Conservation (phyloP, 768 basidiomycete species). For the Pleurotus salmoneostramineus region DNA sequence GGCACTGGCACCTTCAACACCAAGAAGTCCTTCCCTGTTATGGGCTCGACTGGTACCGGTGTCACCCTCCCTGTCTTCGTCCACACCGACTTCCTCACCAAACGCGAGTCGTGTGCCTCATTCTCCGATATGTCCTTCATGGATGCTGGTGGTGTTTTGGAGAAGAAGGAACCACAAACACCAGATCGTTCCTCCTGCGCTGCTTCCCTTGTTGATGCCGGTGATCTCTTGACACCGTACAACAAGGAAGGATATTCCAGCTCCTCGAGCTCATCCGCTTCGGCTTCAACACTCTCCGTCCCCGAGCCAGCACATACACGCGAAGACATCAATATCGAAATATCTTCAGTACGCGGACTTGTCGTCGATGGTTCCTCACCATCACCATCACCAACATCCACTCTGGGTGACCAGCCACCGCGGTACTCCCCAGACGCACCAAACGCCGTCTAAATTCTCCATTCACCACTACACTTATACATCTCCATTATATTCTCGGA, state of each 20-base stretch:
- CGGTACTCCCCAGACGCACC: constrained; percentile 17
- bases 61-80: constrained; percentile 40
- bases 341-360: constrained; percentile 21
- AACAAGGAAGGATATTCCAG: constrained; percentile 25
- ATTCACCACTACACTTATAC: background rate
- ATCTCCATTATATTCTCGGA: background rate
- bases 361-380: constrained; percentile 4
- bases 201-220: constrained; percentile 32
- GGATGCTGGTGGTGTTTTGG: constrained; percentile 34
- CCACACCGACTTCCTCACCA: constrained; percentile 37
- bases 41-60: constrained; percentile 24
- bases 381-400: constrained; percentile 12
- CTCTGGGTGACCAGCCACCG: constrained; percentile 11
- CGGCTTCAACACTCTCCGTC: constrained; percentile 22
- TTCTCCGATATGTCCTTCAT: constrained; percentile 40
- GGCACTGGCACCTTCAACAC: constrained; percentile 15
- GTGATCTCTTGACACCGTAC: constrained; percentile 34
- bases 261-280: constrained; percentile 32
- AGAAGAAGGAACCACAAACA: constrained; percentile 29
- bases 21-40: constrained; percentile 15
- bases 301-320: constrained; percentile 18
- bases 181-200: constrained; percentile 32
- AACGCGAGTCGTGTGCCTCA: constrained; percentile 46
- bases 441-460: constrained; percentile 15
- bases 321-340: constrained; percentile 24